phyloP scores from a whole-genome alignment of 768 basidiomycete species.

The Termitomyces sp. region DNA sequence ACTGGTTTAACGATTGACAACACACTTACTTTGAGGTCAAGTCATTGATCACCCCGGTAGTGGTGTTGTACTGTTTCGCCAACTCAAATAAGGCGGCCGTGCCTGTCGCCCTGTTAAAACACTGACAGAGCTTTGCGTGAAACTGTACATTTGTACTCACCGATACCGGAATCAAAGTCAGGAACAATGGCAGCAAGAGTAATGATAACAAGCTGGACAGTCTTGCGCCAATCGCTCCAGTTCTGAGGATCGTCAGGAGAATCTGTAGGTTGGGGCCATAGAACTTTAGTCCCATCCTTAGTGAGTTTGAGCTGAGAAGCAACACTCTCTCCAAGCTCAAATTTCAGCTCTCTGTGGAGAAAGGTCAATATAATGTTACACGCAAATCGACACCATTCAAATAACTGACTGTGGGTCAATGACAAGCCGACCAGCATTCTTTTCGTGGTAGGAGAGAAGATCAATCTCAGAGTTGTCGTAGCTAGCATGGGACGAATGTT shows the following conservation, averaged over 20 bases:
- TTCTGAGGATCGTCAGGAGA: slow-evolving; percentile 60
- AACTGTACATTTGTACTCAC: slow-evolving; percentile 20
- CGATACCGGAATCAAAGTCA: slow-evolving; percentile 62
- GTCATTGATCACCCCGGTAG: slow-evolving; percentile 51
- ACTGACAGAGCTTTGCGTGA: background rate
- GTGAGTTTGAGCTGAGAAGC: slow-evolving; percentile 54
- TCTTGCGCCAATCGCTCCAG: slow-evolving; percentile 50
- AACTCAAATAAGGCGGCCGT: slow-evolving; percentile 60
- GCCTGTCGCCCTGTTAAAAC: slow-evolving; percentile 24
- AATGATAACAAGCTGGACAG: slow-evolving; percentile 50
- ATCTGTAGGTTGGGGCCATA: slow-evolving; percentile 68
- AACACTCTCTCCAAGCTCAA: slow-evolving; percentile 53
- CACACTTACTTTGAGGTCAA: slow-evolving; percentile 47
- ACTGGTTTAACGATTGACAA: background rate
- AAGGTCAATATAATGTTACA: background rate
- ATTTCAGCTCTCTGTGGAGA: slow-evolving; percentile 46
- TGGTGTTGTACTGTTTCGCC: slow-evolving; percentile 49
- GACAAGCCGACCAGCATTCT: slow-evolving; percentile 51
- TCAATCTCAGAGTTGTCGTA: slow-evolving; percentile 21
- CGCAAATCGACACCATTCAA: background rate
- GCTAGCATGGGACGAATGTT: slow-evolving; percentile 9
- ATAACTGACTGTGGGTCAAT: slow-evolving; percentile 53
- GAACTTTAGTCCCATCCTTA: slow-evolving; percentile 47
- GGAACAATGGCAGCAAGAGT: slow-evolving; percentile 62
- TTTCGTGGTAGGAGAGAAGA: slow-evolving; percentile 43